Evolutionary conservation across 768 basidiomycete species (phyloP).

Genomic region (Heimioporus sp.): DNA sequence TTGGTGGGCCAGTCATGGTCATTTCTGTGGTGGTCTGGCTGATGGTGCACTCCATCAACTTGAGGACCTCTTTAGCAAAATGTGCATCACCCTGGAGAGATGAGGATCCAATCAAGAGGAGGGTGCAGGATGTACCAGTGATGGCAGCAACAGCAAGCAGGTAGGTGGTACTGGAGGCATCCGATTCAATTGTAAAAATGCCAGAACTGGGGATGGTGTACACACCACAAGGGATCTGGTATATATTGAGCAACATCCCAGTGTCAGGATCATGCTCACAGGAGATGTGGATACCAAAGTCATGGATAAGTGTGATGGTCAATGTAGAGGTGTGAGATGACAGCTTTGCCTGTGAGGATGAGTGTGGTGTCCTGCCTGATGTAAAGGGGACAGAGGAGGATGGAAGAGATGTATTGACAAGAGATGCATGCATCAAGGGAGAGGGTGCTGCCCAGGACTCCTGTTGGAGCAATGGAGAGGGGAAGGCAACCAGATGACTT

Average conservation of each 20-base stretch:
- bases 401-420: slow-evolving; percentile 97
- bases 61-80: slow-evolving; percentile 90
- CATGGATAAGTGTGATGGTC: slow-evolving; percentile 97
- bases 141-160: slow-evolving; percentile 96
- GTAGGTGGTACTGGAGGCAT: slow-evolving; percentile 95
- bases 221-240: slow-evolving; percentile 77
- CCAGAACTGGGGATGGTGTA: slow-evolving; percentile 68
- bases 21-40: slow-evolving; percentile 86
- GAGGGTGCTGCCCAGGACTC: slow-evolving; percentile 79
- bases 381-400: slow-evolving; percentile 95
- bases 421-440: slow-evolving; percentile 92
- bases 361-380: slow-evolving; percentile 80
- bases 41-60: slow-evolving; percentile 93
- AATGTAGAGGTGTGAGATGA: slow-evolving; percentile 98
- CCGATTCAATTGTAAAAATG: slow-evolving; percentile 88
- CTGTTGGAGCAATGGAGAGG: slow-evolving; percentile 78
- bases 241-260: slow-evolving; percentile 71
- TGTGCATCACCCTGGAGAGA: slow-evolving; percentile 97
- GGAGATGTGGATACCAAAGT: slow-evolving; percentile 79
- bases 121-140: slow-evolving; percentile 95
- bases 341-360: slow-evolving; percentile 89
- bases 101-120: slow-evolving; percentile 83
- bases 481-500: slow-evolving; percentile 86
- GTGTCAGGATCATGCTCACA: slow-evolving; percentile 59
- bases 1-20: slow-evolving; percentile 87